Conservation (phyloP, 352 stramenopile genomes). For the Pythium plurisporium region DNA sequence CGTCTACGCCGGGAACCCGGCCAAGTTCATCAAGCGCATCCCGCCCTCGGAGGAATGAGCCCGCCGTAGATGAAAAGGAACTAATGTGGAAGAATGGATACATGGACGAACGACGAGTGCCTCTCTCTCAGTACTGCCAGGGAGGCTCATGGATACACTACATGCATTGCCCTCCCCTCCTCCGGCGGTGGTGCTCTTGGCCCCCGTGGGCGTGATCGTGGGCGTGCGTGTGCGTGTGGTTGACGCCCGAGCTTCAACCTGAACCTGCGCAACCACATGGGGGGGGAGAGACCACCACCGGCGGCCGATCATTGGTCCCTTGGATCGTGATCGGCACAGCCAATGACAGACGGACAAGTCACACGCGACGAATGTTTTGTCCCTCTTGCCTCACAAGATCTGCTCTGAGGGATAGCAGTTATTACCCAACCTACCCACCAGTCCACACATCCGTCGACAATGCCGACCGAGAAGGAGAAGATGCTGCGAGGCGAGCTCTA, state of each 20-base stretch:
- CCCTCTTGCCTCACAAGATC: no score
- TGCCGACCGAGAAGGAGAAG: conserved; percentile 46
- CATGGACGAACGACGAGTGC: no score
- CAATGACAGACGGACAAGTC: conserved; percentile 8
- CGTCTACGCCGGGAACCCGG: conserved; percentile 68
- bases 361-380: no score
- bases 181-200: no score
- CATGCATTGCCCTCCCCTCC: no score
- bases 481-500: conserved; percentile 65
- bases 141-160: no score
- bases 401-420: no score
- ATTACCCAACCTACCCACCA: neutral
- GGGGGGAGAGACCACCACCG: neutral
- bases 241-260: conserved; percentile 9
- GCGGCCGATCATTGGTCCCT: neutral
- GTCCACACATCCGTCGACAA: neutral
- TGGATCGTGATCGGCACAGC: no score
- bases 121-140: no score
- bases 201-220: conserved; percentile 1
- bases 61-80: neutral
- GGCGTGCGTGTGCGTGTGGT: neutral
- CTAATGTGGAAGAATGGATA: neutral
- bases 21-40: conserved; percentile 68
- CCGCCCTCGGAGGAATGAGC: conserved; percentile 5
- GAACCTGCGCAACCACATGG: no score